Evolutionary conservation across 2,329 filamentous ascomycete species (phyloP).

Genomic region (Stemphylium vesicarium): DNA sequence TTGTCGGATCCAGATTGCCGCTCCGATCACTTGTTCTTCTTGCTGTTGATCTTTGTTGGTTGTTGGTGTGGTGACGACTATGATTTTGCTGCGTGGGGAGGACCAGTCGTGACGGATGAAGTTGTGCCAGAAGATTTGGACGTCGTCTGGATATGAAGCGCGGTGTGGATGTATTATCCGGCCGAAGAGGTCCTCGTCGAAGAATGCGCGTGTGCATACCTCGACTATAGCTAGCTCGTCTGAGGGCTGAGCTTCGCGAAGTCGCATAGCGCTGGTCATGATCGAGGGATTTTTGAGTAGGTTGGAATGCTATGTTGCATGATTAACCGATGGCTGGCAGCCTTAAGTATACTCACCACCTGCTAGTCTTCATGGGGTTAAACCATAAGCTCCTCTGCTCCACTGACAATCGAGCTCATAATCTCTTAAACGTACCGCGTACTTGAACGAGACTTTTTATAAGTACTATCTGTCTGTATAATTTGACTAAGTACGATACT

Average conservation of each 20-base stretch:
- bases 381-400: neutral
- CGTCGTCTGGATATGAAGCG: slow-evolving; percentile 28
- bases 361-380: neutral
- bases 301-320: no score
- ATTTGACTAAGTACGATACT: neutral
- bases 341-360: neutral
- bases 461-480: no score
- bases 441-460: no score
- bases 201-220: slow-evolving; percentile 34
- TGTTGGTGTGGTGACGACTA: slow-evolving; percentile 15
- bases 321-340: no score
- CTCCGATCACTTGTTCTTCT: slow-evolving; percentile 26
- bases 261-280: slow-evolving; percentile 11
- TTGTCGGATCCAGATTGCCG: slow-evolving; percentile 31
- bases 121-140: slow-evolving; percentile 30
- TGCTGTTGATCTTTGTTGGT: neutral
- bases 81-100: slow-evolving; percentile 13
- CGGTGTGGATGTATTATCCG: slow-evolving; percentile 36
- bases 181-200: slow-evolving; percentile 39
- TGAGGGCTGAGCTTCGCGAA: slow-evolving; percentile 19
- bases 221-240: slow-evolving; percentile 27
- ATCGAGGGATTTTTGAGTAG: no score
- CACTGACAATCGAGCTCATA: no score
- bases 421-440: no score
- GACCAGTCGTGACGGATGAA: slow-evolving; percentile 21